Evolutionary conservation across 2,329 filamentous ascomycete species (phyloP), one percentile per base, ranked within the genome.

Genomic region (Penicillium sclerotigenum): DNA sequence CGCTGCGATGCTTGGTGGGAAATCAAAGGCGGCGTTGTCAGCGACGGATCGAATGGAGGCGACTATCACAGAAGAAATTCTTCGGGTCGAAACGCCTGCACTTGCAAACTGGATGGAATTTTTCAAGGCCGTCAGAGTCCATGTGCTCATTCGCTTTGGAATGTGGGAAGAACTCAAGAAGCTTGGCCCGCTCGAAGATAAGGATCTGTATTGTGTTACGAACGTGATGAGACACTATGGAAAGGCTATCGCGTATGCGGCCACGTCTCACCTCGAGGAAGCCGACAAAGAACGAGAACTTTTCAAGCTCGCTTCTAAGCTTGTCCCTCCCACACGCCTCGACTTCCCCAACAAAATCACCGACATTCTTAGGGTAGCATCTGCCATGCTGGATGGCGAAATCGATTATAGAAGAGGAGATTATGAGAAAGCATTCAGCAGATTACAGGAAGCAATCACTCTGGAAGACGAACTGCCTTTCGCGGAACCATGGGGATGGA

Each of bases 81-180:
- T 91, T 0, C 81, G 83, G 0, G 77, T 89, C 4, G 68, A 85
- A 59, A 85, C 83, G 0, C 88, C 88, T 0, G 86, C 87, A 0
- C 89, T 91, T 84, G 88, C 88, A 0, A 87, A 91, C 70, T 91
- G 87, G 87, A 76, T 91, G 1, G 89, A 92, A 72, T 82, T 81
- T 3, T 90, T 90, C 62, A 72, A 87, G 1, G 80, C 82, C 1
- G 83, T 90, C 65, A 80, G 85, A 2, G 76, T 87, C 0, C 88
- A 93, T 68, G 85, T 86, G 0, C 74, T 88, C 1, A 79, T 92
- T 41, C 84, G 89, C 0, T 92, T 92, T 61, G 89, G 89, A 0
- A 76, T 75, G 13, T 91, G 89, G 89, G 67, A 84, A 0, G 85
- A 90, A 1, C 75, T 91, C n/a, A 72, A 87, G 14, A 70, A 72